Evolutionary conservation across 1,284 basidiomycete species (phyloP).

Genomic region (Microbotryomycetes sp.): DNA sequence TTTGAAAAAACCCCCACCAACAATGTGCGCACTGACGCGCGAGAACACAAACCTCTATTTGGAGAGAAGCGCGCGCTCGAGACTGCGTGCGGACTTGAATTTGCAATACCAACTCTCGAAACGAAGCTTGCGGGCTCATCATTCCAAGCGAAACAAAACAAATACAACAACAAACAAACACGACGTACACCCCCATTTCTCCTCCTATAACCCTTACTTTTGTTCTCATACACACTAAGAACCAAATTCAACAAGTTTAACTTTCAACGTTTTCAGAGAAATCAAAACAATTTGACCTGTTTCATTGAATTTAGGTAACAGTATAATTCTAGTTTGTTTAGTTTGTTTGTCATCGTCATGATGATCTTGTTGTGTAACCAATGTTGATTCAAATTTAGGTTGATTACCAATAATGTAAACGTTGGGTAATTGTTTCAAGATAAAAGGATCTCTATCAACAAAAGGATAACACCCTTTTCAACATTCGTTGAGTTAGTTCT

Average conservation of each 20-base stretch:
- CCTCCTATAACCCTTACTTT: too few relatives aligned
- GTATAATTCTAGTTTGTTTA: conserved; percentile 57
- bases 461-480: conserved; percentile 83
- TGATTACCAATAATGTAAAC: conserved; percentile 92
- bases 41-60: too few relatives aligned
- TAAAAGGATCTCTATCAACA: conserved; percentile 79
- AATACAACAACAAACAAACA: too few relatives aligned
- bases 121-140: too few relatives aligned
- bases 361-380: conserved; percentile 50
- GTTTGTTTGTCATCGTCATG: conserved; percentile 20
- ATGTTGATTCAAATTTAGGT: conserved; percentile 65
- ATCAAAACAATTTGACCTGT: conserved; percentile 59
- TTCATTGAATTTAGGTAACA: conserved; percentile 73
- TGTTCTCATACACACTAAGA: too few relatives aligned
- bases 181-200: too few relatives aligned
- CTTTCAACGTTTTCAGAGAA: conserved; percentile 54
- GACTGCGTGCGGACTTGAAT: too few relatives aligned
- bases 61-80: too few relatives aligned
- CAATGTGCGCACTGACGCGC: too few relatives aligned
- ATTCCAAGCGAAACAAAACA: too few relatives aligned
- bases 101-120: too few relatives aligned
- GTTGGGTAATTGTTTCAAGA: conserved; percentile 74
- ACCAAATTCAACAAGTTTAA: conserved; percentile 42
- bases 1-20: too few relatives aligned
- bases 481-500: background rate